Percentiles rank a stretch among this genome's conserved stretches.
These are phyloP conservation scores for Emmonsia crescens DNA, from an alignment of 2,329 filamentous ascomycete genomes.

Conservation along the genomic window DNA sequence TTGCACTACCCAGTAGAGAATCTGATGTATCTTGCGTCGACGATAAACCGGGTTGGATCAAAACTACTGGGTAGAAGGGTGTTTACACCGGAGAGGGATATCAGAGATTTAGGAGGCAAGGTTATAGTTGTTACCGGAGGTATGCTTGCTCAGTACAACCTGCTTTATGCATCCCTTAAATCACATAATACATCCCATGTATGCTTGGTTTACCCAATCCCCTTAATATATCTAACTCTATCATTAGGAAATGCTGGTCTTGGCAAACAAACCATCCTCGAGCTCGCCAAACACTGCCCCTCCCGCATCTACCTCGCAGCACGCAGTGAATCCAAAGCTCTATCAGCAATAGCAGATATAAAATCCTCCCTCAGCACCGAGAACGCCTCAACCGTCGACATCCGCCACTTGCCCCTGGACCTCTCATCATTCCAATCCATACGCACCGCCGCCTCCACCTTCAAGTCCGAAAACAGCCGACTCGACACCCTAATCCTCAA, in stretches of 20 bases:
- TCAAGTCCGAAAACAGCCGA: slow-evolving; percentile 30
- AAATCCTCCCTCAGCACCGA: slow-evolving; percentile 20
- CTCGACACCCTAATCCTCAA: slow-evolving; percentile 39
- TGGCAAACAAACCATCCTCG: slow-evolving; percentile 37
- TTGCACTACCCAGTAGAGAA: slow-evolving; percentile 7
- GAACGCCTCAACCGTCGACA: slow-evolving; percentile 20
- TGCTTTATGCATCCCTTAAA: neutral
- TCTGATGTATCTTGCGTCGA: slow-evolving; percentile 3
- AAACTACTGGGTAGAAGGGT: slow-evolving; percentile 3
- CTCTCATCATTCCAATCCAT: slow-evolving; percentile 42
- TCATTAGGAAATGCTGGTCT: slow-evolving; percentile 35
- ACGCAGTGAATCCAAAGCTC: slow-evolving; percentile 35
- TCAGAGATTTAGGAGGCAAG: slow-evolving; percentile 38
- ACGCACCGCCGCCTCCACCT: slow-evolving; percentile 33
- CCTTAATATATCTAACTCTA: neutral
- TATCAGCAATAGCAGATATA: slow-evolving; percentile 35
- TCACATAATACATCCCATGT: neutral
- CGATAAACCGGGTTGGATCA: slow-evolving; percentile 1
- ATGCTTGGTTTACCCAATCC: neutral
- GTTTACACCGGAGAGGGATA: slow-evolving; percentile 36
- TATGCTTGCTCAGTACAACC: slow-evolving; percentile 14
- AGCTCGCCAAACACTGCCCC: slow-evolving; percentile 42
- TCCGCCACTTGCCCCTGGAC: slow-evolving; percentile 40
- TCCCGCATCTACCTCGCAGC: slow-evolving; percentile 46
- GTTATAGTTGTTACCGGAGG: slow-evolving; percentile 44